These are phyloP conservation scores for Zymoseptoria pseudotritici DNA, from an alignment of 2,329 filamentous ascomycete species.

Conservation along the genomic window DNA sequence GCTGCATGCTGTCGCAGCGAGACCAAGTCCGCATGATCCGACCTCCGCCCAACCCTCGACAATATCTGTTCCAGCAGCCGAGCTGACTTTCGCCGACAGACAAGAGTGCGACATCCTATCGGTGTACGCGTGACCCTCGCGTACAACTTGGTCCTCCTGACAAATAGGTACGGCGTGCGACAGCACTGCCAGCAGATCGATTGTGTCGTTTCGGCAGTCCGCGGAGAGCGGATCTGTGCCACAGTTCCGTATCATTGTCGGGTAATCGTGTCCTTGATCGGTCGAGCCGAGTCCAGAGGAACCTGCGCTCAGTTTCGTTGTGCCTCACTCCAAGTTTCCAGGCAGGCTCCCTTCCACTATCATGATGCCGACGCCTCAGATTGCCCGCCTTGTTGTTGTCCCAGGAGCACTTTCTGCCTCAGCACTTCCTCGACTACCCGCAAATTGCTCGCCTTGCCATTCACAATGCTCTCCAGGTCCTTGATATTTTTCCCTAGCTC, in stretches of 20 bases:
- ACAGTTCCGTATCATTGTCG: background rate
- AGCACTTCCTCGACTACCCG: slow-evolving; percentile 82
- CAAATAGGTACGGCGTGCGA: background rate
- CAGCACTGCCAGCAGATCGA: background rate
- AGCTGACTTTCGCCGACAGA: background rate
- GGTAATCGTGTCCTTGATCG: background rate
- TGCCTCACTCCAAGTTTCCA: background rate
- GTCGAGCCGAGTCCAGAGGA: background rate
- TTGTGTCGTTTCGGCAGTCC: background rate
- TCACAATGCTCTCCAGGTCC: slow-evolving; percentile 61
- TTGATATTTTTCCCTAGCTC: slow-evolving; percentile 57
- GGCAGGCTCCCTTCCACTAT: background rate
- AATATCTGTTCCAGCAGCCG: background rate
- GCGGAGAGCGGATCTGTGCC: background rate
- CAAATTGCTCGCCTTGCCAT: slow-evolving; percentile 74
- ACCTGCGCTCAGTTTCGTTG: background rate
- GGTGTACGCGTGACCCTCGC: background rate
- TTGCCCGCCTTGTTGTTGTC: slow-evolving; percentile 20
- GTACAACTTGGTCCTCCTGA: background rate
- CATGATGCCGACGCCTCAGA: slow-evolving; percentile 9
- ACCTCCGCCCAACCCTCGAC: background rate
- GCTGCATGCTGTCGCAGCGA: background rate
- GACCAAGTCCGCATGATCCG: background rate
- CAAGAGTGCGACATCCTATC: background rate
- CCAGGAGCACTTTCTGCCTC: slow-evolving; percentile 31